These are phyloP conservation scores for Hydnum rufescens DNA, from an alignment of 768 basidiomycete genomes.

Conservation along the genomic window DNA sequence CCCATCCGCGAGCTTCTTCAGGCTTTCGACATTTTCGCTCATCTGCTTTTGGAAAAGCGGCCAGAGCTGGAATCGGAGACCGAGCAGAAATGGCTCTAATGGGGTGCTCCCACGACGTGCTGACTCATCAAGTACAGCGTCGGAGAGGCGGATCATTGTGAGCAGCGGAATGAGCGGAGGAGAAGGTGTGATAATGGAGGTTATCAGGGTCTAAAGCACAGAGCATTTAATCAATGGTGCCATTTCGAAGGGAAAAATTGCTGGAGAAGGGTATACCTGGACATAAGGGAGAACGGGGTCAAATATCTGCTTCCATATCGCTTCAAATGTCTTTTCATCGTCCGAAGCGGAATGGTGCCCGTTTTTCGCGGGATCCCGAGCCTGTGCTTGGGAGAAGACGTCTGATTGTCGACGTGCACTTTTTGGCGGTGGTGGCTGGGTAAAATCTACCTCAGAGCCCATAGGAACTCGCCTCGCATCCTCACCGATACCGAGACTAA, in stretches of 20 bases:
- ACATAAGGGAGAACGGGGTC: slow-evolving; percentile 80
- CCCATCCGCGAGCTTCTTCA: slow-evolving; percentile 71
- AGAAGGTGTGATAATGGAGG: slow-evolving; percentile 44
- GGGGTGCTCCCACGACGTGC: slow-evolving; percentile 63
- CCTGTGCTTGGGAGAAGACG: background rate
- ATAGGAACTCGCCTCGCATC: background rate
- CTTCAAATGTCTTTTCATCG: slow-evolving; percentile 8
- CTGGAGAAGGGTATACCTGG: too few relatives aligned
- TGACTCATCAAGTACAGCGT: slow-evolving; percentile 53
- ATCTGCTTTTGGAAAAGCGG: slow-evolving; percentile 82
- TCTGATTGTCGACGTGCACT: background rate
- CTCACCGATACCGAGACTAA: background rate
- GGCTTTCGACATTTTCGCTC: slow-evolving; percentile 59
- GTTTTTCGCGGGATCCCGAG: background rate
- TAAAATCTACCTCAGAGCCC: background rate
- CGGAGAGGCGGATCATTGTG: slow-evolving; percentile 81
- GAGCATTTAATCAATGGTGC: background rate
- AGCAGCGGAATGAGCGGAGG: slow-evolving; percentile 63
- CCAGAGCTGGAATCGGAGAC: slow-evolving; percentile 74
- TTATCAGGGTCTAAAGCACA: slow-evolving; percentile 12
- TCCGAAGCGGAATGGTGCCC: background rate
- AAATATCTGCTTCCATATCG: slow-evolving; percentile 80
- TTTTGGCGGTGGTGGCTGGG: background rate
- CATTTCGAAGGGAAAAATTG: too few relatives aligned
- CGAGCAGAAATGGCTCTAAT: slow-evolving; percentile 63